A percentile compares a stretch with the other conserved stretches of the same genome.
phyloP scores from a whole-genome alignment of 1,284 basidiomycete genomes.

The Leccinum fallax region DNA sequence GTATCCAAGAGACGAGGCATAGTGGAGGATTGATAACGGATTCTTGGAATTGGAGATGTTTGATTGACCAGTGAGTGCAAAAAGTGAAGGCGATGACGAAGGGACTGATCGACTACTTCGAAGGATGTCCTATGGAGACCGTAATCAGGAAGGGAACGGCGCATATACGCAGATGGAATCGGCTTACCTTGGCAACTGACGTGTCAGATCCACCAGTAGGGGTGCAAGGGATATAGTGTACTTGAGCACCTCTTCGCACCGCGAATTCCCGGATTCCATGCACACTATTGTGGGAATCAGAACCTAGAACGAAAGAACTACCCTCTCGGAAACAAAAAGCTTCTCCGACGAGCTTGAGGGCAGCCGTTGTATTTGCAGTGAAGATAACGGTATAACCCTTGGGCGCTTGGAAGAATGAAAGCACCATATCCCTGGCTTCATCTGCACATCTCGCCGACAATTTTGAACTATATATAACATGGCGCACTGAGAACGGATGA shows the following conservation, averaged over 20 bases:
- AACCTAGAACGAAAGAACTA: constrained; percentile 63
- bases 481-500: constrained; percentile 9
- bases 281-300: constrained; percentile 82
- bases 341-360: constrained; percentile 80
- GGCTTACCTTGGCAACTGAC: constrained; percentile 57
- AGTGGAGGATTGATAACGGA: constrained; percentile 54
- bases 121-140: constrained; percentile 43
- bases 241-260: constrained; percentile 50
- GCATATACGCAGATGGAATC: constrained; percentile 20
- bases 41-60: constrained; percentile 76
- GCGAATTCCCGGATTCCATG: constrained; percentile 81
- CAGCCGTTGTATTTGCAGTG: constrained; percentile 78
- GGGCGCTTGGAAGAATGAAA: constrained; percentile 73
- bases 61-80: constrained; percentile 77
- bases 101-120: constrained; percentile 44
- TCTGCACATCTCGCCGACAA: constrained; percentile 65
- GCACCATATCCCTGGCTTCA: constrained; percentile 68
- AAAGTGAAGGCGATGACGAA: constrained; percentile 54
- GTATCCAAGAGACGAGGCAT: constrained; percentile 71
- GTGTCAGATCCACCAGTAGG: constrained; percentile 62
- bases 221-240: constrained; percentile 67
- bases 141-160: constrained; percentile 7
- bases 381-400: constrained; percentile 80
- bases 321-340: constrained; percentile 67
- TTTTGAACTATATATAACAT: constrained; percentile 52